These are phyloP conservation scores for Oryza rufipogon DNA, from an alignment of 176 grass and related monocot species.

Conservation along the genomic window DNA sequence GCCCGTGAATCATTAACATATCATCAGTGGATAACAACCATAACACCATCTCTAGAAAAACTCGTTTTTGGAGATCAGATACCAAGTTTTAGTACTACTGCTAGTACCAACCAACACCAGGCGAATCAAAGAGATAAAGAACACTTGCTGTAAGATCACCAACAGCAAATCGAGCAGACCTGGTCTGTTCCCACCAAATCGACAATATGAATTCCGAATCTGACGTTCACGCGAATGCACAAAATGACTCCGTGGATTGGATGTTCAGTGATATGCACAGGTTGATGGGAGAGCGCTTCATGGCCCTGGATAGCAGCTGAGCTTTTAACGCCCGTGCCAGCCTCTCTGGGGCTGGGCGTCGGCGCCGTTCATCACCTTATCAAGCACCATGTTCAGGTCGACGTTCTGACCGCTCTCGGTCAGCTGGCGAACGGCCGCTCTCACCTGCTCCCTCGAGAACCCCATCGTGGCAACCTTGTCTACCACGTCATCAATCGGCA, in stretches of 20 bases:
- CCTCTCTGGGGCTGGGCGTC: constrained; percentile 69
- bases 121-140: neutral
- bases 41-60: neutral
- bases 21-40: neutral
- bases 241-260: neutral
- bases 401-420: constrained; percentile 90
- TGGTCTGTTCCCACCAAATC: neutral
- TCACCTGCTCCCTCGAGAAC: constrained; percentile 90
- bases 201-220: constrained; percentile 12
- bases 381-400: constrained; percentile 87
- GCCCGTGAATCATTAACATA: neutral
- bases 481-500: constrained; percentile 74
- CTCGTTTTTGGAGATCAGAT: neutral
- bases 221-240: neutral
- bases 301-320: neutral
- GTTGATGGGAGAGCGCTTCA: neutral
- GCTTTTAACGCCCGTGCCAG: constrained; percentile 70
- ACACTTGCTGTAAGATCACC: neutral
- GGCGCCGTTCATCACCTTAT: constrained; percentile 87
- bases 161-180: constrained; percentile 2
- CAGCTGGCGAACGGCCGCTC: constrained; percentile 73
- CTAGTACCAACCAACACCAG: neutral
- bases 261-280: constrained; percentile 45
- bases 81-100: neutral
- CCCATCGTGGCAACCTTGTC: constrained; percentile 96